Conservation (phyloP, 2,329 filamentous ascomycete genomes). For the Talaromyces piceae region DNA sequence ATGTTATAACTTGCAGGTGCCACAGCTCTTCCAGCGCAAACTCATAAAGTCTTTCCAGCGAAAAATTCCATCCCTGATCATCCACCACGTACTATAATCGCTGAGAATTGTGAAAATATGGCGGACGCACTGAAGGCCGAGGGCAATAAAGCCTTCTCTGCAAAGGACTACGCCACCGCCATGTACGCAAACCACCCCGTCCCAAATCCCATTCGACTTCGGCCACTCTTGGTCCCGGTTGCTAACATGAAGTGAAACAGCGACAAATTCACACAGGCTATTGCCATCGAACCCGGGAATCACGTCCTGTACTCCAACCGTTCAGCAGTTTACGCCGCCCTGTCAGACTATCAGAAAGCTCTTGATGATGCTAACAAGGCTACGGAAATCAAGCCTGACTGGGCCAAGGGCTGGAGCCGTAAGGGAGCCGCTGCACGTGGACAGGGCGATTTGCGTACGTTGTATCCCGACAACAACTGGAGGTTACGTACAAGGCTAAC, state of each 20-base stretch:
- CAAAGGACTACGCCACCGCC: slow-evolving; percentile 93
- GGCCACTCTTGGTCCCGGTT: not conserved
- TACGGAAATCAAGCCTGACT: slow-evolving; percentile 91
- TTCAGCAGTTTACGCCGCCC: slow-evolving; percentile 78
- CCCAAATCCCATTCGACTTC: slow-evolving; percentile 14
- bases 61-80: not conserved
- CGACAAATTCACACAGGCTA: slow-evolving; percentile 90
- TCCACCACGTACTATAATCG: not conserved
- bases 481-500: not conserved
- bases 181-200: slow-evolving; percentile 67
- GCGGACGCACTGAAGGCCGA: slow-evolving; percentile 85
- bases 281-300: slow-evolving; percentile 77
- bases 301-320: slow-evolving; percentile 98
- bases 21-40: slow-evolving; percentile 9
- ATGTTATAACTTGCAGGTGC: slow-evolving; percentile 8
- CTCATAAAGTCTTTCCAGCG: not conserved
- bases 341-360: slow-evolving; percentile 78
- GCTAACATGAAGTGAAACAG: slow-evolving; percentile 42
- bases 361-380: slow-evolving; percentile 88
- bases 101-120: slow-evolving; percentile 35
- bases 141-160: slow-evolving; percentile 97
- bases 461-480: not conserved
- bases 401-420: slow-evolving; percentile 92
- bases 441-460: slow-evolving; percentile 64
- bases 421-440: slow-evolving; percentile 91